Evolutionary conservation across 2,329 filamentous ascomycete species (phyloP).

Genomic region (Hirsutella rhossiliensis): DNA sequence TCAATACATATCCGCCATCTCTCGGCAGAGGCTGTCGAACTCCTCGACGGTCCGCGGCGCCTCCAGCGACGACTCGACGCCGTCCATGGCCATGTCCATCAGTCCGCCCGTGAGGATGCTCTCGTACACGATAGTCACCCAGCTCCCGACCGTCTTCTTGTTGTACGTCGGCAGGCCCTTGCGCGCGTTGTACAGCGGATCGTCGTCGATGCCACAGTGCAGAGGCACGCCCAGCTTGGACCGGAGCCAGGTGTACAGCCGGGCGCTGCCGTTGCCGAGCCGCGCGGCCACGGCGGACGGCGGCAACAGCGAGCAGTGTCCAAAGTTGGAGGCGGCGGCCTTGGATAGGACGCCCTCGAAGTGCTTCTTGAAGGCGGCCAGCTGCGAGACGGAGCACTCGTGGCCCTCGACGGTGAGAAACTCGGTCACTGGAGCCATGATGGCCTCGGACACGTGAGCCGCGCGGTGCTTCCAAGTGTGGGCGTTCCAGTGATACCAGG

Average conservation of each 20-base stretch:
- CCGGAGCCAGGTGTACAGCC: slow-evolving; percentile 18
- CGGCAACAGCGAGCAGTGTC: slow-evolving; percentile 11
- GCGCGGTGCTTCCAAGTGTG: slow-evolving; percentile 18
- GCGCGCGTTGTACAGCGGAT: slow-evolving; percentile 13
- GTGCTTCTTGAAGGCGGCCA: slow-evolving; percentile 10
- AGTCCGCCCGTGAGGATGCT: slow-evolving; percentile 9
- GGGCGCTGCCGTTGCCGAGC: slow-evolving; percentile 17
- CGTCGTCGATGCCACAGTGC: slow-evolving; percentile 19
- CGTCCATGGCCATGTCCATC: slow-evolving; percentile 16
- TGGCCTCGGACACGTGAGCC: slow-evolving; percentile 12
- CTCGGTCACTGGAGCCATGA: slow-evolving; percentile 14
- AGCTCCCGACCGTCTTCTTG: slow-evolving; percentile 15
- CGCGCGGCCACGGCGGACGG: slow-evolving; percentile 12
- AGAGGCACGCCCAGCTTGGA: slow-evolving; percentile 13
- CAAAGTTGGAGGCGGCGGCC: slow-evolving; percentile 12
- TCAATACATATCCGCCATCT: slow-evolving; percentile 5
- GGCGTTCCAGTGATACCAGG: slow-evolving; percentile 14
- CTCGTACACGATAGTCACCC: slow-evolving; percentile 6
- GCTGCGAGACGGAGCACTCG: slow-evolving; percentile 11
- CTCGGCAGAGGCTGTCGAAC: slow-evolving; percentile 11
- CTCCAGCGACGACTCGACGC: slow-evolving; percentile 7
- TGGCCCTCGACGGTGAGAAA: slow-evolving; percentile 10
- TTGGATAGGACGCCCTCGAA: slow-evolving; percentile 10
- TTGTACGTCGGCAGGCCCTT: slow-evolving; percentile 9
- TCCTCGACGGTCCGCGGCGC: slow-evolving; percentile 10